These are phyloP conservation scores for Przewalskia tangutica DNA, from an alignment of 257 asterid species.

Conservation along the genomic window DNA sequence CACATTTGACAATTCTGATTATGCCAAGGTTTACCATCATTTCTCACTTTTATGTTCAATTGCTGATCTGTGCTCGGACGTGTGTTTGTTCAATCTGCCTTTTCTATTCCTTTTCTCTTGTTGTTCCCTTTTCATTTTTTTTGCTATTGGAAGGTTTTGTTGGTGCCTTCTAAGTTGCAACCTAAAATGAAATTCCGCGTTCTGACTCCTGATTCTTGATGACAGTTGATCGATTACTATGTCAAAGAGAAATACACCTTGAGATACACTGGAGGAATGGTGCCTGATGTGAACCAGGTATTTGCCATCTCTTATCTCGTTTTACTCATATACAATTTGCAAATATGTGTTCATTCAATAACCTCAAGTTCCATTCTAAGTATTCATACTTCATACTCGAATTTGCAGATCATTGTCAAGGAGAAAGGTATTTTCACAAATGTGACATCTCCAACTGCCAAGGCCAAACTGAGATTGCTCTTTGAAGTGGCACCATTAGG, in stretches of 20 bases:
- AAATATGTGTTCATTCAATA: not conserved
- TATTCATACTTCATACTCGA: not conserved
- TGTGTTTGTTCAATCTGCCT: not conserved
- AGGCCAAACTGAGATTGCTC: slow-evolving; percentile 86
- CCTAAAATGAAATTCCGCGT: not conserved
- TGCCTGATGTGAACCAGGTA: slow-evolving; percentile 97
- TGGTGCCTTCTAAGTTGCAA: not conserved
- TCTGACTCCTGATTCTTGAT: not conserved
- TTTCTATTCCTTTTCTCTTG: not conserved
- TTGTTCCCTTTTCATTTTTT: not conserved
- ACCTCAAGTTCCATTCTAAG: not conserved
- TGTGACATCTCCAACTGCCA: slow-evolving; percentile 74
- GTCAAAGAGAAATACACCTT: slow-evolving; percentile 85
- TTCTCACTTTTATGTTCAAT: not conserved
- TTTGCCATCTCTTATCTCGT: not conserved
- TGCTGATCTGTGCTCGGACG: not conserved
- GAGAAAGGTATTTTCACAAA: slow-evolving; percentile 93
- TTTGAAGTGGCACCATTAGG: slow-evolving; percentile 97
- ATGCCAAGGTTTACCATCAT: slow-evolving; percentile 20
- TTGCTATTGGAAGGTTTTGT: not conserved
- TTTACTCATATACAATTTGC: not conserved
- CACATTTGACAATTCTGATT: slow-evolving; percentile 30
- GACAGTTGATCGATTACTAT: slow-evolving; percentile 77
- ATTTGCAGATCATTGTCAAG: slow-evolving; percentile 72
- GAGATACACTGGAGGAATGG: slow-evolving; percentile 99